These are phyloP conservation scores for Lactarius hatsudake DNA, from an alignment of 768 basidiomycete species.

Conservation along the genomic window DNA sequence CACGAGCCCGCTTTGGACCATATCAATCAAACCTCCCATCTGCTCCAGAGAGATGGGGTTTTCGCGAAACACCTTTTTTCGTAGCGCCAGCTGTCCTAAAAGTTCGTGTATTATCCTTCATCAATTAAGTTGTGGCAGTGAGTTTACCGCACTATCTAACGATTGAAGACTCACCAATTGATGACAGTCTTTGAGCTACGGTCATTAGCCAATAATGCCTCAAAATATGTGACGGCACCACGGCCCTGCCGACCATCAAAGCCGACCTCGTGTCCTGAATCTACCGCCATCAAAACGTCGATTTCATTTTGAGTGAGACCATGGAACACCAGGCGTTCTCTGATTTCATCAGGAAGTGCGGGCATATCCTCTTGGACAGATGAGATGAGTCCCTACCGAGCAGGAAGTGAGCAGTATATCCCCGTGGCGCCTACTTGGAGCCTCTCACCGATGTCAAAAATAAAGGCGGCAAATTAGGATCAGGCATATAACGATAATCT, in stretches of 20 bases:
- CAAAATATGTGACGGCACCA: constrained; percentile 78
- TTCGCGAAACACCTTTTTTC: constrained; percentile 52
- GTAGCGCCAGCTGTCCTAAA: constrained; percentile 68
- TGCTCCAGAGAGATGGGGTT: constrained; percentile 60
- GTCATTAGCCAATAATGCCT: constrained; percentile 58
- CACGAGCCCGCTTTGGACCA: constrained; percentile 62
- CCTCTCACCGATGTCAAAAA: constrained; percentile 48
- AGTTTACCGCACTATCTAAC: neutral
- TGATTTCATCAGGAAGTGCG: constrained; percentile 67
- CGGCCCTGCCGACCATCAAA: constrained; percentile 53
- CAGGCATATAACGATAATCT: constrained; percentile 98
- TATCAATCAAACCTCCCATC: constrained; percentile 74
- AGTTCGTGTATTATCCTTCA: constrained; percentile 87
- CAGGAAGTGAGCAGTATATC: constrained; percentile 1
- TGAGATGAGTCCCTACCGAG: constrained; percentile 59
- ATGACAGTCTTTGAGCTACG: constrained; percentile 68
- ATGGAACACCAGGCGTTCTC: constrained; percentile 52
- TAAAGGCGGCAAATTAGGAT: constrained; percentile 84
- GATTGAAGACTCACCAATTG: constrained; percentile 68
- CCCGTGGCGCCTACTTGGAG: constrained; percentile 7
- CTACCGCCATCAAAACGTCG: constrained; percentile 73
- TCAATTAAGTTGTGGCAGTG: neutral
- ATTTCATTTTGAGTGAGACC: constrained; percentile 62
- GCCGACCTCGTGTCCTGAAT: constrained; percentile 58
- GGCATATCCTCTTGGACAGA: constrained; percentile 56